Base-by-base conservation (phyloP, 2,329 filamentous ascomycete genomes). In the Fusarium secorum region DNA sequence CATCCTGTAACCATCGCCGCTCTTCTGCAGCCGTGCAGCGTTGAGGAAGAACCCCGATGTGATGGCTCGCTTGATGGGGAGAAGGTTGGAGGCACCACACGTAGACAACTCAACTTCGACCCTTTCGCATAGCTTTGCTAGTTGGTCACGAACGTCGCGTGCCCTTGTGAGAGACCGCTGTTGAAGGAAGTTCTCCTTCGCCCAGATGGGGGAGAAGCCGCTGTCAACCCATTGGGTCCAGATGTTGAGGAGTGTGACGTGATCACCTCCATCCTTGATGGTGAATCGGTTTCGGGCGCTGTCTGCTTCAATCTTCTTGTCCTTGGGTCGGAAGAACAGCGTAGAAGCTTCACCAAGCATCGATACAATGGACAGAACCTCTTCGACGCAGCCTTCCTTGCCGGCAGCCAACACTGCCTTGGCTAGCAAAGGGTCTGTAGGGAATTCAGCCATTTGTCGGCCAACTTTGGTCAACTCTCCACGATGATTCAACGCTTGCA, bases 251-350 rank as follows among this genome's bases (percentile, higher is more conserved):
- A 97, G 87, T 0, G 93, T 94, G 9, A 96, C 79, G 75, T 97
- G 93, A 78, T 99, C 96, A 44, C 96, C 96, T 38, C 95, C 95
- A 67, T 97, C 94, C 75, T 94, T 93, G 78, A 95, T 85, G 0
- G 94, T 97, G 81, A 98, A 98, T 4, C 95, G 89, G 38, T 92
- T 91, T 18, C 94, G 90, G 0, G 96, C 96, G 68, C 92, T 93
- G 80, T 99, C 95, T 17, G 96, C 96, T 77, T 98, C 93, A 32
- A 98, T 91, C 80, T 97, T 97, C 85, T 98, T 98, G 82, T 99
- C 95, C 79, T 98, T 97, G 24, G 96, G 95, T 0, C 94, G 88
- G 86, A 97, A 97, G 85, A 98, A 99, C 9, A 99, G 87, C 0
- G 94, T 91, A 7, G 91, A 94, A 4, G 93, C 90, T 82, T 98